phyloP scores from a whole-genome alignment of 148 eudicot species.

The Cornus florida region DNA sequence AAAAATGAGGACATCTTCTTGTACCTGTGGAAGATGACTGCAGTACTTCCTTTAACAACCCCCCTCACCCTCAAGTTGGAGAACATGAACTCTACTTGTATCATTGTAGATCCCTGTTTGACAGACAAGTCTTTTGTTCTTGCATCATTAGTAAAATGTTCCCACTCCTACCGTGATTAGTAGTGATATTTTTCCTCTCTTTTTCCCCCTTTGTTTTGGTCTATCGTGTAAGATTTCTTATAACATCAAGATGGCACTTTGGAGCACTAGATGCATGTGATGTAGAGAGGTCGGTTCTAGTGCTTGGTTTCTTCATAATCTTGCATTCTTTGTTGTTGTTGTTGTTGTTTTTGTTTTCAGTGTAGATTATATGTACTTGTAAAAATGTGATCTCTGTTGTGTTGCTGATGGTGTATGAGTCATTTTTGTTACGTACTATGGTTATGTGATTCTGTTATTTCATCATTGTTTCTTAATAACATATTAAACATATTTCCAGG shows the following conservation, averaged over 20 bases:
- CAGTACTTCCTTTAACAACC: neutral
- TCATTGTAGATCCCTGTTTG: neutral
- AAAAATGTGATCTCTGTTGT: neutral
- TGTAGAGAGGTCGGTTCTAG: no score
- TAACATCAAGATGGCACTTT: no score
- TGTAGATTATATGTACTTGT: neutral
- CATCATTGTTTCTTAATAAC: slow-evolving; percentile 2
- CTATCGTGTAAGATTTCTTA: no score
- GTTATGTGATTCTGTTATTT: neutral
- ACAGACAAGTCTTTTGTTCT: no score
- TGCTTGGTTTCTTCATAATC: no score
- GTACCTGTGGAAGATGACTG: neutral
- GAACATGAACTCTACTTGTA: neutral
- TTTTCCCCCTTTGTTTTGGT: no score
- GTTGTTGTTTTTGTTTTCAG: neutral
- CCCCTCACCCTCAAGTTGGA: neutral
- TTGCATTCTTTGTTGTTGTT: no score
- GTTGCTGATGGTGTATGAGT: neutral
- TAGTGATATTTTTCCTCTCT: no score
- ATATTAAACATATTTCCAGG: slow-evolving; percentile 36
- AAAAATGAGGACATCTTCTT: neutral
- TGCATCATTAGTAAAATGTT: no score
- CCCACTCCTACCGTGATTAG: no score
- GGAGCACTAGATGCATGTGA: no score
- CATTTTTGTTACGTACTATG: no score